Conservation (phyloP, 148 eudicot species). For the Cornus florida region DNA sequence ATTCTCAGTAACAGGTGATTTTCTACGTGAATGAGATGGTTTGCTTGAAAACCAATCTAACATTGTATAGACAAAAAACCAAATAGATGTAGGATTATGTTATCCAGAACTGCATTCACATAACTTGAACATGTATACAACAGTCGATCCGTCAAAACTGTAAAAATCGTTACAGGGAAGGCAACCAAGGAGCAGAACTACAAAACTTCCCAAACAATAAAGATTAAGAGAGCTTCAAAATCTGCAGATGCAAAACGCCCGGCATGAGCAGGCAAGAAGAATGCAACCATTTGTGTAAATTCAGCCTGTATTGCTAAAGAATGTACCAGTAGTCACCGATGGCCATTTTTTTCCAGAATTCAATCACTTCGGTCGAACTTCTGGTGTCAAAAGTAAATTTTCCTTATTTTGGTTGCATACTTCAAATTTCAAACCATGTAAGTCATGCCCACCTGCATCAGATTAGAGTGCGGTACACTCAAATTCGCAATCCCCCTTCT, state of each 20-base stretch:
- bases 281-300: conserved; percentile 8
- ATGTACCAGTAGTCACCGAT: neutral
- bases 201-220: conserved; percentile 10
- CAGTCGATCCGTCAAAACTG: conserved; percentile 1
- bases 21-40: too few species aligned
- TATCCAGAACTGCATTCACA: neutral
- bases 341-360: neutral
- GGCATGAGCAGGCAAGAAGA: neutral
- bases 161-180: conserved; percentile 9
- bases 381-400: neutral
- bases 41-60: neutral
- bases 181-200: neutral
- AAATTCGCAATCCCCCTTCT: conserved; percentile 84
- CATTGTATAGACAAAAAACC: neutral
- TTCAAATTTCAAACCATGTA: conserved; percentile 89
- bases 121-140: conserved; percentile 1
- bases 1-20: too few species aligned
- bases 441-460: conserved; percentile 96
- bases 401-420: neutral
- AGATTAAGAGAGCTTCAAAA: conserved; percentile 9
- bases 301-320: neutral
- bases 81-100: neutral
- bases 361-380: conserved; percentile 6
- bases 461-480: conserved; percentile 88
- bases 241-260: neutral